Evolutionary conservation across 139 green algal species (phyloP), one percentile per base, ranked within the genome.

Genomic region (Desmodesmus armatus): DNA sequence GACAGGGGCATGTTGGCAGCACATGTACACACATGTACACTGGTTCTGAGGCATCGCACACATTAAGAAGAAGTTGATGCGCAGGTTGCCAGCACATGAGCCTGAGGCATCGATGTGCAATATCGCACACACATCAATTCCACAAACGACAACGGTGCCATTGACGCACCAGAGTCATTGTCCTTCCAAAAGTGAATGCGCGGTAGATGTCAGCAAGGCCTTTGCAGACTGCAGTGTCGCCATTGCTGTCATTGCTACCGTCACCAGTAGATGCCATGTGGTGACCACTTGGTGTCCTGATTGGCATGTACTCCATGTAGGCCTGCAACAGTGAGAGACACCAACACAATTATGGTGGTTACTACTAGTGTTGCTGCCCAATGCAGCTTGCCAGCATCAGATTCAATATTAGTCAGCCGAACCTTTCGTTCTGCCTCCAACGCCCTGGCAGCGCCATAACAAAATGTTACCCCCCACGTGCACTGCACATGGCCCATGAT

Each of bases 81-180:
- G n/a, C n/a, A n/a, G n/a, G n/a, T n/a, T n/a, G n/a, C n/a, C n/a
- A n/a, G n/a, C n/a, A n/a, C n/a, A n/a, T n/a, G n/a, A n/a, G n/a
- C n/a, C n/a, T n/a, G n/a, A n/a, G n/a, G n/a, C n/a, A n/a, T n/a
- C n/a, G n/a, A n/a, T n/a, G n/a, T n/a, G n/a, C n/a, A n/a, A n/a
- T n/a, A n/a, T n/a, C n/a, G n/a, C n/a, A n/a, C n/a, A n/a, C n/a
- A n/a, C n/a, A n/a, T n/a, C n/a, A n/a, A n/a, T n/a, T n/a, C n/a
- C n/a, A n/a, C n/a, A n/a, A n/a, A n/a, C n/a, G n/a, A n/a, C n/a
- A n/a, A n/a, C n/a, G n/a, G n/a, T n/a, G n/a, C n/a, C n/a, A n/a
- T 13, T 23, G 47, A 15, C 65, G 23, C 65, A 74, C 65, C 65
- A 74, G 65, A 23, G 65, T 44, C 65, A 74, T 74, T 43, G 65